phyloP scores from a whole-genome alignment of 2,329 filamentous ascomycete genomes.

The Aureobasidium sp. region DNA sequence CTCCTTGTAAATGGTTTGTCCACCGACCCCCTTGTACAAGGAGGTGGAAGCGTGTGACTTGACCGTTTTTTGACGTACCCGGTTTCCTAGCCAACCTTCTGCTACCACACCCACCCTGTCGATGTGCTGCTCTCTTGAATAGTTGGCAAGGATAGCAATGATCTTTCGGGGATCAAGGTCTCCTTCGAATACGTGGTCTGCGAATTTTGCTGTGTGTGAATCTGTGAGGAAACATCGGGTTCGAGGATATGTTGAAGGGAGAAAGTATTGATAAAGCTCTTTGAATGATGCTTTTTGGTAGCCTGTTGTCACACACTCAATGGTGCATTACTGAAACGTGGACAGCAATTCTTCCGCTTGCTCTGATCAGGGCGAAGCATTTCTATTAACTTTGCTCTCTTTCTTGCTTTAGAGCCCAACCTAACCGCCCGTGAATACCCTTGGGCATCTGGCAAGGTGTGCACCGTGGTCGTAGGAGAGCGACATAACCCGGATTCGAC shows the following conservation, averaged over 20 bases:
- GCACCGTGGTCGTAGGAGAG: background rate
- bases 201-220: conserved; percentile 2
- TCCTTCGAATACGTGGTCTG: conserved; percentile 3
- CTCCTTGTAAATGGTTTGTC: background rate
- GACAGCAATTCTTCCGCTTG: background rate
- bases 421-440: background rate
- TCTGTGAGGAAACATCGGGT: conserved; percentile 4
- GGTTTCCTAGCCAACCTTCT: conserved; percentile 1
- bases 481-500: background rate
- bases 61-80: conserved; percentile 5
- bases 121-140: background rate
- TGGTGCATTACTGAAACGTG: background rate
- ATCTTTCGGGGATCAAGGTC: background rate
- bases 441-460: background rate
- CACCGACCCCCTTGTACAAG: background rate
- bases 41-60: conserved; percentile 7
- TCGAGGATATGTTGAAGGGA: background rate
- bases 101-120: background rate
- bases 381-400: background rate
- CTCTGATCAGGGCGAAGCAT: background rate
- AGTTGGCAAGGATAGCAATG: background rate
- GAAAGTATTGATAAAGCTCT: background rate
- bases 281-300: background rate
- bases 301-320: conserved; percentile 4
- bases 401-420: background rate